Evolutionary conservation across 345 rosid genomes (phyloP), one percentile per base, ranked within the genome.

Genomic region (Kandelia obovata): DNA sequence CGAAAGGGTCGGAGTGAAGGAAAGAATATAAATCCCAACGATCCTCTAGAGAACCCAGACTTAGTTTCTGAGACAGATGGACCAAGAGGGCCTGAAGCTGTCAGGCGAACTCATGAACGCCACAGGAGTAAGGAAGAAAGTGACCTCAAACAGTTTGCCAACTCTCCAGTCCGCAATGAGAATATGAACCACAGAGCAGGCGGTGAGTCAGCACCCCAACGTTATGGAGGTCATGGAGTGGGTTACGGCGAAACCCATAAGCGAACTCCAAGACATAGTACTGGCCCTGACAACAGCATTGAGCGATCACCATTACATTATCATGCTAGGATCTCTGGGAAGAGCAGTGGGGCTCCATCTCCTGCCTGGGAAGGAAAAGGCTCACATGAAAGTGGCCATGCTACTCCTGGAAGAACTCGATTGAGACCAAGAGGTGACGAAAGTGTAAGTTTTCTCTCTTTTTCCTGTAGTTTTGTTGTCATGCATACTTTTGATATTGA

Each of bases 301-400:
- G 97, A 90, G 16, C 78, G 66, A 31, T 90, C 96, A 0, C 96
- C 98, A 15, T 73, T 82, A 76, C 96, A 86, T 71, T 66, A 62
- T 55, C 87, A 81, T 37, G 81, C 83, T 8, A 68, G 76, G 81
- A 37, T 64, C n/a, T 11, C 81, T 0, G 91, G 85, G 65, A 82
- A 84, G 49, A 79, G 78, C 4, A 62, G 62, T 57, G 75, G 74
- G 59, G 78, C 77, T 26, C 79, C 73, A 5, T 86, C 94, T 16
- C 87, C 89, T 49, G 69, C 82, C 10, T 79, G 80, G 88, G 95
- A 89, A 76, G 84, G 87, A 69, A 91, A 82, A 76, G 70, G 69
- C 65, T 69, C 85, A 16, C 68, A 86, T 26, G 91, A 85, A 15
- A 76, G 82, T 46, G 78, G 83, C 84, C 85, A 88, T 13, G 84